phyloP scores from a whole-genome alignment of 73 alveolate species.

The Paramecium pentaurelia region DNA sequence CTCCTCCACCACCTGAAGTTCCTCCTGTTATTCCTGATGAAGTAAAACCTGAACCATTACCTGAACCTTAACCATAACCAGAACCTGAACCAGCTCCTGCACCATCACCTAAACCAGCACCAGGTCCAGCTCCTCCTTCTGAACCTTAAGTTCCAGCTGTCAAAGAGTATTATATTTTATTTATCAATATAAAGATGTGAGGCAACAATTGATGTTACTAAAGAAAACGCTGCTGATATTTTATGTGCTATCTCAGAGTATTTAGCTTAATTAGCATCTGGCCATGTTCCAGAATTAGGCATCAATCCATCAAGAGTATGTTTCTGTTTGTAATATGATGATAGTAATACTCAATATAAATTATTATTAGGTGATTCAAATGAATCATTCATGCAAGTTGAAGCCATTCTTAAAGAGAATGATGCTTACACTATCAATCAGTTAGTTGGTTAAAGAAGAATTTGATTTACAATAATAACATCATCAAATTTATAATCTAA shows the following conservation, averaged over 20 bases:
- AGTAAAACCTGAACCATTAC: neutral
- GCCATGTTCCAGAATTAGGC: constrained; percentile 21
- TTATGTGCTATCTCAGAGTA: constrained; percentile 40
- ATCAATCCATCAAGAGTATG: constrained; percentile 29
- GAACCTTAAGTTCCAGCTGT: neutral
- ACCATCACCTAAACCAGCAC: neutral
- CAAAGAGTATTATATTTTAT: neutral
- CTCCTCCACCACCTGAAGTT: neutral
- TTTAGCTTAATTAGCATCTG: constrained; percentile 39
- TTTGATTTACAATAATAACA: neutral
- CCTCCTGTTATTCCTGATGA: neutral
- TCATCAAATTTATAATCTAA: neutral
- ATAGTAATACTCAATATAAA: neutral
- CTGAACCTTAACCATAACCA: neutral
- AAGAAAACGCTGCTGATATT: constrained; percentile 47
- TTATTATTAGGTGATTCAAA: neutral
- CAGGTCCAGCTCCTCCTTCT: neutral
- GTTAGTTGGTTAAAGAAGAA: neutral
- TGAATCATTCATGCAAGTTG: neutral
- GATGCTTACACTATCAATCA: neutral
- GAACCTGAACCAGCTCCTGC: neutral
- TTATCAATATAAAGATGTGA: neutral
- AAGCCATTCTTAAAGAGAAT: neutral
- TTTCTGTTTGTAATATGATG: constrained; percentile 37
- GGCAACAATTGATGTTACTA: constrained; percentile 23